Conservation (phyloP, 148 eudicot species). For the Agrostemma githago region DNA sequence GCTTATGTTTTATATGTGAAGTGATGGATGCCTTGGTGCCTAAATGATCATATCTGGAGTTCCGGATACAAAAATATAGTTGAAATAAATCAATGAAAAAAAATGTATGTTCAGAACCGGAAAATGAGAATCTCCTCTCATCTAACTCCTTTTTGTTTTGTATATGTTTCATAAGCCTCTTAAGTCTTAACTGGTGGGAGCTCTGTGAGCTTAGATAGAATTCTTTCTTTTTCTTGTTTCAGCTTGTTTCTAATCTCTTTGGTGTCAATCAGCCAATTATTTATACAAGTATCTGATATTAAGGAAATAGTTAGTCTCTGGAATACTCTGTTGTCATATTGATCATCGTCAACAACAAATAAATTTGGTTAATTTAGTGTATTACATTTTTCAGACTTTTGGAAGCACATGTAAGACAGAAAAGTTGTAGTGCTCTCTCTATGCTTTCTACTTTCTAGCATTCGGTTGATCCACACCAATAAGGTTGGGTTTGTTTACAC, state of each 20-base stretch:
- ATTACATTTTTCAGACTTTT: not conserved
- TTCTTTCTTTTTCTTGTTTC: not conserved
- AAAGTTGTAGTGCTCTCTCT: not conserved
- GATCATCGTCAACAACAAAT: too few relatives aligned
- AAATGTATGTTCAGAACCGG: not conserved
- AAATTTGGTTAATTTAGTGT: too few relatives aligned
- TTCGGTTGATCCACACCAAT: not conserved
- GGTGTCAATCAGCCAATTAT: not conserved
- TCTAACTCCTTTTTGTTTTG: not conserved
- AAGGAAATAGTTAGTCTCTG: not conserved
- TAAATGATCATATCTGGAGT: not conserved
- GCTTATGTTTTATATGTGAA: not conserved
- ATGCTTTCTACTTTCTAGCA: not conserved
- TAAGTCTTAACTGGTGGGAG: not conserved
- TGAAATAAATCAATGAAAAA: not conserved
- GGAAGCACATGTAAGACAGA: not conserved
- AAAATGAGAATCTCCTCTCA: not conserved
- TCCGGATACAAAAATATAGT: too few relatives aligned
- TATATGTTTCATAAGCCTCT: not conserved
- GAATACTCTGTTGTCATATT: not conserved
- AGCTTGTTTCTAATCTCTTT: not conserved
- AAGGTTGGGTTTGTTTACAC: not conserved
- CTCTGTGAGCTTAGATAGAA: not conserved
- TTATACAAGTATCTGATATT: not conserved
- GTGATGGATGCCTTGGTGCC: not conserved